A percentile compares a stretch with the other conserved stretches of the same genome.
Evolutionary conservation across 2,329 filamentous ascomycete species (phyloP).

Genomic region (Canariomyces notabilis): DNA sequence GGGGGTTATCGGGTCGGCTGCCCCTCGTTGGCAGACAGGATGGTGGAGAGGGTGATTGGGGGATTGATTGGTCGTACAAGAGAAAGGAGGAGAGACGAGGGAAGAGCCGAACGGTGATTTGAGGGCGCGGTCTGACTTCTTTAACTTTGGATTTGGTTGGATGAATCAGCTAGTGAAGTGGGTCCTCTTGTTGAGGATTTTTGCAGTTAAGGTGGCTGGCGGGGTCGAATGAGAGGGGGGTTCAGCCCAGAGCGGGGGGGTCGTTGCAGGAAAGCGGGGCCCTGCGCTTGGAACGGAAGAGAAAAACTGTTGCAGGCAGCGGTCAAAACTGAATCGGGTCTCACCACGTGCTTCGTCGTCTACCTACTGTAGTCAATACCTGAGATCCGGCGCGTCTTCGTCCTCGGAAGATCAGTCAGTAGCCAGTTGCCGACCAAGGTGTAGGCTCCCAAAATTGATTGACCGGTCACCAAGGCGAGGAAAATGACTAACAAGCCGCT

Average conservation of each 20-base stretch:
- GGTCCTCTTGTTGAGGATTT: constrained; percentile 25
- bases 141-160: constrained; percentile 44
- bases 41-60: constrained; percentile 36
- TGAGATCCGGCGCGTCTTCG: background rate
- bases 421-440: no score
- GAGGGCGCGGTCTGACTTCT: constrained; percentile 40
- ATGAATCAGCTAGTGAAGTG: constrained; percentile 41
- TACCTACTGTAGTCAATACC: no score
- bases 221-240: constrained; percentile 16
- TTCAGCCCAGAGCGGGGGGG: constrained; percentile 16
- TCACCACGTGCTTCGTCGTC: background rate
- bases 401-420: background rate
- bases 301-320: background rate
- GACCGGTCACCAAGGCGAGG: background rate
- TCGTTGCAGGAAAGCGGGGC: constrained; percentile 15
- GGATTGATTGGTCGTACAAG: constrained; percentile 47
- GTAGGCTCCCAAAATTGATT: no score
- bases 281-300: background rate
- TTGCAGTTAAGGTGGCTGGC: constrained; percentile 22
- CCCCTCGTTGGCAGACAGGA: constrained; percentile 19
- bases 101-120: constrained; percentile 49
- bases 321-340: background rate
- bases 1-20: constrained; percentile 17
- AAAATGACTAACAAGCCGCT: no score
- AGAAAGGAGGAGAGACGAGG: constrained; percentile 37